Evolutionary conservation across 1,284 basidiomycete species (phyloP), one percentile per base, ranked within the genome.

Genomic region (Pseudozyma sp.): DNA sequence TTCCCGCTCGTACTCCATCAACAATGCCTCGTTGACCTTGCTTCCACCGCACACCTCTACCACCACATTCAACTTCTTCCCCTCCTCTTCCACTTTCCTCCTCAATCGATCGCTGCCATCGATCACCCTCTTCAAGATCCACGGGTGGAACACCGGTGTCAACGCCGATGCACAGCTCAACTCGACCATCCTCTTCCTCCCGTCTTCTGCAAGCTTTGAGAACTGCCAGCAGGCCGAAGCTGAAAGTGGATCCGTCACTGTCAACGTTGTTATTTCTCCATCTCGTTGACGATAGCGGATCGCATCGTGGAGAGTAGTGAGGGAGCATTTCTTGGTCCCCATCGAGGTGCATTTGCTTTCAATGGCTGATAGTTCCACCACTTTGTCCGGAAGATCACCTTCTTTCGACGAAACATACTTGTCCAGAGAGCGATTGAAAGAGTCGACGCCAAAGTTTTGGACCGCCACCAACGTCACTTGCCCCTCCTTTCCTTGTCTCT

Each of bases 31-130:
- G 29, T 61, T 68, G 0, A 72, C 56, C 50, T 78, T 78, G 39
- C 56, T 69, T 1, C 82, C 82, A 3, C 82, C 82, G 51, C 82
- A 84, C 29, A 81, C 80, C 45, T 83, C 62, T 1, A 82, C 59
- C 5, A 81, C 76, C 5, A 84, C 50, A 14, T 72, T 70, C 13
- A 68, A 33, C 50, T 47, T 71, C 14, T 13, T 43, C 7, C 46
- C 58, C 4, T 34, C 58, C 4, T 34, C 39, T 55, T 61, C 55
- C 35, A 48, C 48, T 17, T 55, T 54, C 4, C 7, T 29, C 30
- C 37, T 48, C 8, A 67, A 39, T 11, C 8, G 39, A 5, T 35
- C 31, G 8, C 17, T 59, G 16, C 54, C 40, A 9, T 58, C 19
- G 11, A 72, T 34, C 4, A 73, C 6, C 14, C 55, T 43, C n/a